Conservation (phyloP, 441 rosid genomes). For the Sinapis alba region DNA sequence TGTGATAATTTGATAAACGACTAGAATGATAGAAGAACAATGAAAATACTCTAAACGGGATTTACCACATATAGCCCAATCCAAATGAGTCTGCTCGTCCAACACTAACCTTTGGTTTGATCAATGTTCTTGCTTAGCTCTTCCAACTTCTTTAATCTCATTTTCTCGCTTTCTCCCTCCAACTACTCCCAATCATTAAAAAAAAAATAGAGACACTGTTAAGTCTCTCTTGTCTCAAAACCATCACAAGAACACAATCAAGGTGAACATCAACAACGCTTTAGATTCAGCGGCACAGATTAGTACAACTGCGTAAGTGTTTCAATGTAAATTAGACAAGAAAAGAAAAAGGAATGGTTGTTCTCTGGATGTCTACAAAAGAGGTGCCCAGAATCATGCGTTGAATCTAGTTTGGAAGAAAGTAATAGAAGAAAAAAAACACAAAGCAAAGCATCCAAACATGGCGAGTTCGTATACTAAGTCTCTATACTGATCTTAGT, state of each 20-base stretch:
- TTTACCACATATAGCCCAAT: conserved; percentile 16
- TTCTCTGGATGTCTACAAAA: neutral
- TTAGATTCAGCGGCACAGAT: neutral
- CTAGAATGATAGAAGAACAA: conserved; percentile 29
- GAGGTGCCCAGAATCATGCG: neutral
- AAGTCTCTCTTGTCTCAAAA: neutral
- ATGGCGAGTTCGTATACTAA: neutral
- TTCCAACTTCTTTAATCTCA: conserved; percentile 95
- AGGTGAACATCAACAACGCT: neutral
- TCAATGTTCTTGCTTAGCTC: conserved; percentile 91
- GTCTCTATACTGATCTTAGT: neutral
- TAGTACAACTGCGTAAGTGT: neutral
- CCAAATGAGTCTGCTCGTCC: conserved; percentile 27
- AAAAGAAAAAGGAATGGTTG: neutral
- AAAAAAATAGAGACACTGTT: neutral
- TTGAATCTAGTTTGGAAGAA: conserved; percentile 10
- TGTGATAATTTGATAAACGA: conserved; percentile 2
- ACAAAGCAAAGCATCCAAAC: conserved; percentile 15
- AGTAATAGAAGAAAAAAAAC: neutral
- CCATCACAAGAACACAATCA: conserved; percentile 3
- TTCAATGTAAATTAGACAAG: neutral
- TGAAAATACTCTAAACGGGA: conserved; percentile 26
- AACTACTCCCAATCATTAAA: conserved; percentile 49
- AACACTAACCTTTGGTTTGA: conserved; percentile 38
- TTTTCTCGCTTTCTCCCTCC: conserved; percentile 86